Conservation (phyloP, 1,284 basidiomycete species). For the Baeospora myosura region DNA sequence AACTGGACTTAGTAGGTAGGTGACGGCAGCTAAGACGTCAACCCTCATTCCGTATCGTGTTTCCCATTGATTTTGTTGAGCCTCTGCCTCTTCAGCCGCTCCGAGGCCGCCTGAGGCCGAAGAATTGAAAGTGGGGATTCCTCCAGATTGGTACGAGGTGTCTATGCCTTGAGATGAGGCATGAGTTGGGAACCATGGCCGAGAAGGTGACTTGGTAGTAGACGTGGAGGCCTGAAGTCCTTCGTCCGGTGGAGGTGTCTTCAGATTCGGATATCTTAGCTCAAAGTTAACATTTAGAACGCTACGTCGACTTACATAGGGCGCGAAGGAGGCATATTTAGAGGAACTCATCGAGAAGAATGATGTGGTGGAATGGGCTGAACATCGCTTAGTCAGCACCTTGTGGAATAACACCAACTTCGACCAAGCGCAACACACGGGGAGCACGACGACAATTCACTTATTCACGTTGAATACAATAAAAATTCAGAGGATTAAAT, state of each 20-base stretch:
- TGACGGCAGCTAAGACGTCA: slow-evolving; percentile 60
- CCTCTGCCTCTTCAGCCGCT: slow-evolving; percentile 36
- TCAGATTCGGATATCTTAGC: too few species aligned
- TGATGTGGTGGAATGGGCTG: too few species aligned
- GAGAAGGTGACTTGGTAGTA: slow-evolving; percentile 1
- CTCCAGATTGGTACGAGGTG: slow-evolving; percentile 66
- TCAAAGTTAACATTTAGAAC: too few species aligned
- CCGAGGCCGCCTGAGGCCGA: slow-evolving; percentile 35
- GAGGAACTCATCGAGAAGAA: background rate
- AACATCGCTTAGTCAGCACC: too few species aligned
- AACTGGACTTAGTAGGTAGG: slow-evolving; percentile 68
- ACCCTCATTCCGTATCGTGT: slow-evolving; percentile 65
- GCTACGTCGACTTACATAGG: slow-evolving; percentile 47
- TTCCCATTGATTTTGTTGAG: slow-evolving; percentile 61
- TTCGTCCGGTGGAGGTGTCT: slow-evolving; percentile 62
- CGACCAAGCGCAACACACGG: too few species aligned
- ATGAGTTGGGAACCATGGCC: slow-evolving; percentile 54
- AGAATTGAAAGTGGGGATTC: slow-evolving; percentile 48
- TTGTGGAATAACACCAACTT: too few species aligned
- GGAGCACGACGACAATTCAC: too few species aligned
- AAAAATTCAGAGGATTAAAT: too few species aligned
- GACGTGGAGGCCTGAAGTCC: slow-evolving; percentile 21
- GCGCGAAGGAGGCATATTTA: slow-evolving; percentile 29
- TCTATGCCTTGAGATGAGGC: slow-evolving; percentile 23
- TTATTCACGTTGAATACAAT: too few species aligned